Conservation (phyloP, 2,329 filamentous ascomycete species). For the Ambrosiella beaveri region DNA sequence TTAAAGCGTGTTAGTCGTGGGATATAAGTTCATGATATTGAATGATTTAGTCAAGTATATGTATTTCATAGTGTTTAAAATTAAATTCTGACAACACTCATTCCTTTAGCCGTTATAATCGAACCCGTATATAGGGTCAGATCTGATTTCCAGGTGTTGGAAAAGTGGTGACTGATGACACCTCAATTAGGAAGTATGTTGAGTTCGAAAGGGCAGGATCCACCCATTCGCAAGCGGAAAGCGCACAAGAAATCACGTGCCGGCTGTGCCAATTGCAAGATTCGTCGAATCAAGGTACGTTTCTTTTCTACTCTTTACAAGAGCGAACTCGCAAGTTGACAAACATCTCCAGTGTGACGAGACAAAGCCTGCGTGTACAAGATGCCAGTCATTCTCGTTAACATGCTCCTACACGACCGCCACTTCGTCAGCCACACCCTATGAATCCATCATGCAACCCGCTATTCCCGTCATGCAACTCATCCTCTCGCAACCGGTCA, state of each 20-base stretch:
- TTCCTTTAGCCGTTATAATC: no score
- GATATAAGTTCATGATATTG: background rate
- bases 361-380: conserved; percentile 28
- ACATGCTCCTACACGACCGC: conserved; percentile 28
- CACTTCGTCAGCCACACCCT: conserved; percentile 15
- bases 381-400: conserved; percentile 30
- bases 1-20: background rate
- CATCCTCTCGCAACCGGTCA: background rate
- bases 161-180: no score
- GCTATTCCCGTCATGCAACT: conserved; percentile 2
- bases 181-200: no score
- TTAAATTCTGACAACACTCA: no score
- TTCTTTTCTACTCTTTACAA: background rate
- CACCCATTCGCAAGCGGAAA: conserved; percentile 18
- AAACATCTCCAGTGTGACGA: conserved; percentile 33
- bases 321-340: background rate
- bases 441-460: conserved; percentile 5
- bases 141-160: no score
- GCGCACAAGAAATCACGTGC: conserved; percentile 34
- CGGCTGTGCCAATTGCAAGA: conserved; percentile 39
- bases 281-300: conserved; percentile 33
- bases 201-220: background rate
- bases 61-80: no score
- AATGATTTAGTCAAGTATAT: no score
- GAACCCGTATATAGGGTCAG: no score